Evolutionary conservation across 2,329 filamentous ascomycete species (phyloP).

Genomic region (Phaeosphaeriaceae sp.): DNA sequence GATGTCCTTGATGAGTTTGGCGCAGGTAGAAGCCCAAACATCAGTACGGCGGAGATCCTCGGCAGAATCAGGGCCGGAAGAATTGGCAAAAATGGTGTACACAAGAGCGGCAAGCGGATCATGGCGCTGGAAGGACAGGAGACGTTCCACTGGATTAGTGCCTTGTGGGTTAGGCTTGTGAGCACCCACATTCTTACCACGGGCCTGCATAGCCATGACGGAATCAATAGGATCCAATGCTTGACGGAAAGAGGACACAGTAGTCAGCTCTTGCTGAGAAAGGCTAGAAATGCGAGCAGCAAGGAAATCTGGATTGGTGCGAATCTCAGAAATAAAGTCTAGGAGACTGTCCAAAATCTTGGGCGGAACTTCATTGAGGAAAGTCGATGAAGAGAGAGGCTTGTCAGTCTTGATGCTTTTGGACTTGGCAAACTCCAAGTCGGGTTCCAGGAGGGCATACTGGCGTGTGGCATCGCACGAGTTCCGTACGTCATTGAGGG

Average conservation of each 20-base stretch:
- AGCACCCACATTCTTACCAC: slow-evolving; percentile 57
- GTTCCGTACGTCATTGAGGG: slow-evolving; percentile 78
- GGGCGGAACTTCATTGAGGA: slow-evolving; percentile 73
- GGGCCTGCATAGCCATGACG: slow-evolving; percentile 72
- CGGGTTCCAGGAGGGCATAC: slow-evolving; percentile 74
- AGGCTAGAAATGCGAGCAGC: slow-evolving; percentile 80
- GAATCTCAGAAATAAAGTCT: slow-evolving; percentile 79
- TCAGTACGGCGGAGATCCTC: slow-evolving; percentile 82
- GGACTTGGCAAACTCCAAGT: slow-evolving; percentile 64
- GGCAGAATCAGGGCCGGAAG: slow-evolving; percentile 77
- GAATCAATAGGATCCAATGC: slow-evolving; percentile 82
- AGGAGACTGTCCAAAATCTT: slow-evolving; percentile 77
- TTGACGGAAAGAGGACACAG: slow-evolving; percentile 79
- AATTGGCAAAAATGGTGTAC: slow-evolving; percentile 88
- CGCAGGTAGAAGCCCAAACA: slow-evolving; percentile 87
- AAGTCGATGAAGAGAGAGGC: slow-evolving; percentile 52
- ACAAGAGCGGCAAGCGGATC: slow-evolving; percentile 85
- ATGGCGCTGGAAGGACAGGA: slow-evolving; percentile 86
- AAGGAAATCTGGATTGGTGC: slow-evolving; percentile 87
- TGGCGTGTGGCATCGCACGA: slow-evolving; percentile 76
- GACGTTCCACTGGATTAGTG: slow-evolving; percentile 76
- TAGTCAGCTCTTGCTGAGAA: slow-evolving; percentile 75
- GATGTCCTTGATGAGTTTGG: slow-evolving; percentile 78
- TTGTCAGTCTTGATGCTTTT: slow-evolving; percentile 51
- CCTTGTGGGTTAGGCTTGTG: slow-evolving; percentile 58